These are phyloP conservation scores for Pseudogymnoascus pannorum DNA, from an alignment of 2,329 filamentous ascomycete species.

Conservation along the genomic window DNA sequence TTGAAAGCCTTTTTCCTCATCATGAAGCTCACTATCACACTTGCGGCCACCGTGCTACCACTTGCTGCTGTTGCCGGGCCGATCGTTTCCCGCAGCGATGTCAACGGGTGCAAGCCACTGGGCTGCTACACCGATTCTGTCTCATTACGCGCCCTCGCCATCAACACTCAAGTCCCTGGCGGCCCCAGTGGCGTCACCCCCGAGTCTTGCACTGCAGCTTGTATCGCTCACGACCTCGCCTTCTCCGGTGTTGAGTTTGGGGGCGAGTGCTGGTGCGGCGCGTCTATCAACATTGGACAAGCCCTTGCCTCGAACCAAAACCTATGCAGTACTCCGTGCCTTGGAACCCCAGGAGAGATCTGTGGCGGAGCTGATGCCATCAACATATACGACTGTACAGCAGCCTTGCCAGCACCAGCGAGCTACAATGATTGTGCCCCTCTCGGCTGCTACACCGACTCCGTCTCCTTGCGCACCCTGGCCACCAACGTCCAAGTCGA, in stretches of 20 bases:
- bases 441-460: conserved; percentile 11
- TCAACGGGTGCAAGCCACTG: conserved; percentile 6
- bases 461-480: conserved; percentile 8
- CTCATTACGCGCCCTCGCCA: conserved; percentile 17
- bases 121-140: conserved; percentile 11
- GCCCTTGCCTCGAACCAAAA: conserved; percentile 11
- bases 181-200: neutral
- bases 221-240: conserved; percentile 18
- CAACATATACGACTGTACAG: conserved; percentile 9
- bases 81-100: neutral
- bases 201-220: neutral
- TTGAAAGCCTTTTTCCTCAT: neutral
- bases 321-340: conserved; percentile 14
- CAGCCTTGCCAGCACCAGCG: neutral
- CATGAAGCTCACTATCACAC: neutral
- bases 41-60: neutral
- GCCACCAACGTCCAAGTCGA: neutral
- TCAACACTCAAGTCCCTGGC: neutral
- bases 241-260: conserved; percentile 35
- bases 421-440: neutral
- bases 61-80: neutral
- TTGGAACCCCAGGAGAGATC: conserved; percentile 12
- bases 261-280: conserved; percentile 35
- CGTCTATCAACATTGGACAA: neutral
- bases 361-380: conserved; percentile 15